Evolutionary conservation across 331 rosid species (phyloP).

Genomic region (Acacia pycnantha): DNA sequence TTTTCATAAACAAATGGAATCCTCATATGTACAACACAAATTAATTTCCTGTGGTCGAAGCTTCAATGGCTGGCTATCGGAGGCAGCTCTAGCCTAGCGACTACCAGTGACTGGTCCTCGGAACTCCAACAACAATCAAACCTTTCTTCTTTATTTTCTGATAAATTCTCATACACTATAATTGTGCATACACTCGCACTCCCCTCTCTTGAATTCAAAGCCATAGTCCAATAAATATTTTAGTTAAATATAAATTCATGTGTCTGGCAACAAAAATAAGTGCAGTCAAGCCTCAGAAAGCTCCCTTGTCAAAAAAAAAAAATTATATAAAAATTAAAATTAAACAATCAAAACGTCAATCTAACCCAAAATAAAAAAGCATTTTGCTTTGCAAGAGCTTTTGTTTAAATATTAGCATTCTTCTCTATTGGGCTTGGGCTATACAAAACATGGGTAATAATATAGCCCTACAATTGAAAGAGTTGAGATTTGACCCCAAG

Average conservation of each 20-base stretch:
- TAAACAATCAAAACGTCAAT: not conserved
- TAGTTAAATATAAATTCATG: not conserved
- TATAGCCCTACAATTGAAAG: not conserved
- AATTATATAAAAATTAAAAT: not conserved
- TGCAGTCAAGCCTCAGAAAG: not conserved
- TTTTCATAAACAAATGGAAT: no score
- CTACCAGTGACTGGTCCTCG: no score
- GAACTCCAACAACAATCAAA: no score
- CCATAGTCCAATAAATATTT: no score
- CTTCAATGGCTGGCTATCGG: rapidly evolving
- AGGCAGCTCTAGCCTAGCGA: no score
- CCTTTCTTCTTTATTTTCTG: no score
- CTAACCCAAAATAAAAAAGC: not conserved
- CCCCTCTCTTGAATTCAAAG: no score
- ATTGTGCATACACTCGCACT: not conserved
- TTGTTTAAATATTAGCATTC: not conserved
- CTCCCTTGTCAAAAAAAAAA: not conserved
- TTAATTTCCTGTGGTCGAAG: no score
- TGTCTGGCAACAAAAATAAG: not conserved
- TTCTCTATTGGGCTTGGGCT: not conserved
- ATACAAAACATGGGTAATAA: not conserved
- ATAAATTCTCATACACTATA: no score
- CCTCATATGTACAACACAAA: no score
- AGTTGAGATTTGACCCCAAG: not conserved
- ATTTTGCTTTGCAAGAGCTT: not conserved